Conservation (phyloP, 768 basidiomycete genomes). For the Lactarius tabidus region DNA sequence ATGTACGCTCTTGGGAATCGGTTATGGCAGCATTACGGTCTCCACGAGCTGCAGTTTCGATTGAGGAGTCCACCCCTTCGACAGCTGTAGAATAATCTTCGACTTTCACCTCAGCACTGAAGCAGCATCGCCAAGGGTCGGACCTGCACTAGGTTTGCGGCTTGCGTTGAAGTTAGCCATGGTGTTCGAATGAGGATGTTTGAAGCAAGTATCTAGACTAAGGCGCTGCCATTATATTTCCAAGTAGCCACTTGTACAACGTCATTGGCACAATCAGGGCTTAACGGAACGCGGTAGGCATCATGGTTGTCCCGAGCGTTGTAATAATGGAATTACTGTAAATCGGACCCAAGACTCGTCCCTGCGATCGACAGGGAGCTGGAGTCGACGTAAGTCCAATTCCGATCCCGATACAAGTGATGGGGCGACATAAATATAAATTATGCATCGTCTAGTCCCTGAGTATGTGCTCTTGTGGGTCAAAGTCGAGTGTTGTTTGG, state of each 20-base stretch:
- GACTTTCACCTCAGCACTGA: background rate
- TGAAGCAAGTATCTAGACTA: background rate
- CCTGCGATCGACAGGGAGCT: background rate
- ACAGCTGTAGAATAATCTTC: background rate
- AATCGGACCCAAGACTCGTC: background rate
- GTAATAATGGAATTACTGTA: background rate
- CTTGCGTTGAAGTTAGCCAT: conserved; percentile 15
- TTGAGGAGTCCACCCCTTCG: background rate
- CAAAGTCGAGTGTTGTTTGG: conserved; percentile 15
- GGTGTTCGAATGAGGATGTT: background rate
- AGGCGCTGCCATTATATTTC: conserved; percentile 2
- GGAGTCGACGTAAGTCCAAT: background rate
- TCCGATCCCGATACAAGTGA: background rate
- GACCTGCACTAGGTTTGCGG: conserved; percentile 16
- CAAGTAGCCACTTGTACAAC: background rate
- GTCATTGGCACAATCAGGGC: background rate
- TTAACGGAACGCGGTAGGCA: background rate
- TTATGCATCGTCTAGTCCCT: conserved; percentile 12
- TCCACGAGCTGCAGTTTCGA: conserved; percentile 8
- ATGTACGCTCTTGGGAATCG: conserved; percentile 6
- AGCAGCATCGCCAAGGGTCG: conserved; percentile 7
- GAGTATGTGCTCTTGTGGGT: conserved; percentile 24
- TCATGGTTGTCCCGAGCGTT: background rate
- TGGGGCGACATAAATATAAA: background rate
- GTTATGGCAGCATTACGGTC: conserved; percentile 10